Conservation (phyloP, 768 basidiomycete genomes). For the Gyrodon lividus region DNA sequence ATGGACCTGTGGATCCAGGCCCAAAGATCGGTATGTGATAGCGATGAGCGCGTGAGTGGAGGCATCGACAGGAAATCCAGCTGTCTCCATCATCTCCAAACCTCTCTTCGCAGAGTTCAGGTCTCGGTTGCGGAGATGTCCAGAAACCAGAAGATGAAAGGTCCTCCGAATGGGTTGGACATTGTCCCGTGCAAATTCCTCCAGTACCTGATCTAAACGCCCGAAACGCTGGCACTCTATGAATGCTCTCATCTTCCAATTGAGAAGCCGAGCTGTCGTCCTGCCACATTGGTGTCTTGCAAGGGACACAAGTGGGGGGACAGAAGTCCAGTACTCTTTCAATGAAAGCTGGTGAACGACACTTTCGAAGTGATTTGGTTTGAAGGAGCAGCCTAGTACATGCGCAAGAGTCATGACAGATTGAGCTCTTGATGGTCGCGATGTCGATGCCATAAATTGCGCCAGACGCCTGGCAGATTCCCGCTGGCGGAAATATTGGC, state of each 20-base stretch:
- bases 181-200: conserved; percentile 47
- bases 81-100: conserved; percentile 55
- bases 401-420: conserved; percentile 49
- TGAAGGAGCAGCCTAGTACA: conserved; percentile 47
- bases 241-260: conserved; percentile 67
- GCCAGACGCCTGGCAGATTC: conserved; percentile 36
- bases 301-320: conserved; percentile 48
- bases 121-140: conserved; percentile 68
- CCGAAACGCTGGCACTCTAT: conserved; percentile 53
- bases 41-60: conserved; percentile 62
- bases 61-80: conserved; percentile 52
- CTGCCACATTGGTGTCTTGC: conserved; percentile 49
- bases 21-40: conserved; percentile 57
- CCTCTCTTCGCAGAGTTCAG: conserved; percentile 51
- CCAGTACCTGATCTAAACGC: conserved; percentile 43
- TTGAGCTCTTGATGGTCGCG: conserved; percentile 41
- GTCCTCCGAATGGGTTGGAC: conserved; percentile 58
- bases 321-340: conserved; percentile 46
- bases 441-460: conserved; percentile 30
- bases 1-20: conserved; percentile 55
- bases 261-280: conserved; percentile 56
- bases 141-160: conserved; percentile 66
- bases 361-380: conserved; percentile 57
- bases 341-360: conserved; percentile 50
- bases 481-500: conserved; percentile 31